phyloP scores from a whole-genome alignment of 129 eudicot species.

The Helianthus tuberosus region DNA sequence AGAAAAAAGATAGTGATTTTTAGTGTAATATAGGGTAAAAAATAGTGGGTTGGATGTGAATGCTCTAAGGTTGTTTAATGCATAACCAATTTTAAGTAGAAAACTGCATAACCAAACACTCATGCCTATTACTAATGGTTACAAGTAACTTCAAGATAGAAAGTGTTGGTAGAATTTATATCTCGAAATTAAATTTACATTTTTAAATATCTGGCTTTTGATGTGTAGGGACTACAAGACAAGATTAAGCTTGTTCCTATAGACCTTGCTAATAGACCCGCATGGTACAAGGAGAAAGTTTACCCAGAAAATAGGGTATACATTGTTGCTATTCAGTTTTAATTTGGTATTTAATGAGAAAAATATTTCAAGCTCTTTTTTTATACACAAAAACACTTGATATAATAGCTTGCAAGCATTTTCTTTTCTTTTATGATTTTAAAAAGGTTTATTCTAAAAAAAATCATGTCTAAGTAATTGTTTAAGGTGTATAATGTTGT shows the following conservation, averaged over 20 bases:
- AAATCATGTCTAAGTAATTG: not conserved
- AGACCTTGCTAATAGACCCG: slow-evolving; percentile 62
- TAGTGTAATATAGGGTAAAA: too few species aligned
- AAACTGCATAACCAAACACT: too few species aligned
- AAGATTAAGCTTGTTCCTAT: slow-evolving; percentile 71
- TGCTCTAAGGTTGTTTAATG: too few species aligned
- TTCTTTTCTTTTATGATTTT: not conserved
- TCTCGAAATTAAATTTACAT: not conserved
- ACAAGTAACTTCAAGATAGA: not conserved
- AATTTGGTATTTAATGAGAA: not conserved
- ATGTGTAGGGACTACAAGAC: slow-evolving; percentile 70
- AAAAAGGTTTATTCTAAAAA: not conserved
- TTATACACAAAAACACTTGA: not conserved
- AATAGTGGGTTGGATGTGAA: too few species aligned
- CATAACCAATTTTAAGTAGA: too few species aligned
- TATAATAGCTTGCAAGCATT: not conserved
- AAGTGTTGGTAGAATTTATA: not conserved
- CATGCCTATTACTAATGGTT: not conserved
- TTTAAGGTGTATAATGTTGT: not conserved
- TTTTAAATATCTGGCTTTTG: slow-evolving; percentile 18
- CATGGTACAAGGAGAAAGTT: slow-evolving; percentile 86
- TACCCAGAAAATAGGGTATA: slow-evolving; percentile 72
- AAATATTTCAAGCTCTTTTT: not conserved
- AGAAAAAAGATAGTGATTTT: too few species aligned
- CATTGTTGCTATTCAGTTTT: slow-evolving; percentile 3